These are phyloP conservation scores for Kodamaea sp. DNA, from an alignment of 1,139 yeast genomes.

Conservation along the genomic window DNA sequence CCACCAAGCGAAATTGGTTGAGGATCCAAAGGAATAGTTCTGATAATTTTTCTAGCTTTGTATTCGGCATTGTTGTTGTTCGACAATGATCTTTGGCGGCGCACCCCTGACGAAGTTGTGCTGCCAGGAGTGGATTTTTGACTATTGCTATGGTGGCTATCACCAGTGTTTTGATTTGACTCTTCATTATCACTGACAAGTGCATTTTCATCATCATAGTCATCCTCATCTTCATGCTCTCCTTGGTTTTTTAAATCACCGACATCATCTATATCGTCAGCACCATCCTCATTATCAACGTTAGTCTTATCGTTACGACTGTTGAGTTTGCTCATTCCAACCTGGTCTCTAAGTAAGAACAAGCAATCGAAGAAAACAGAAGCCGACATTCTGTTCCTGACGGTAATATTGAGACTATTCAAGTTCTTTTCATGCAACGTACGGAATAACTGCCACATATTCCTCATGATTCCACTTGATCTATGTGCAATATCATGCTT, in stretches of 20 bases:
- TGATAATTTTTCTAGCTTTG: conserved; percentile 69
- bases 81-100: conserved; percentile 51
- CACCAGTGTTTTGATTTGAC: conserved; percentile 1
- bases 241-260: conserved; percentile 13
- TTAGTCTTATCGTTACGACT: conserved; percentile 24
- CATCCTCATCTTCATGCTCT: conserved; percentile 26
- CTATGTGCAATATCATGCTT: conserved; percentile 93
- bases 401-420: conserved; percentile 48
- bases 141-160: conserved; percentile 15
- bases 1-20: conserved; percentile 58
- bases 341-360: conserved; percentile 79
- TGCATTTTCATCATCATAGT: conserved; percentile 22
- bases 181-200: conserved; percentile 30
- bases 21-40: conserved; percentile 80
- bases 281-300: conserved; percentile 17
- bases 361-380: conserved; percentile 89
- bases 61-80: conserved; percentile 62
- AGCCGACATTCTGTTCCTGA: conserved; percentile 85
- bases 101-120: conserved; percentile 29
- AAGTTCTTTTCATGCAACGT: conserved; percentile 49
- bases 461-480: conserved; percentile 90
- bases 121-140: conserved; percentile 45
- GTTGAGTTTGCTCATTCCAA: conserved; percentile 75
- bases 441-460: conserved; percentile 86
- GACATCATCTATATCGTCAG: background rate